Conservation (phyloP, 73 alveolate species). For the Paraurostyla sp. region DNA sequence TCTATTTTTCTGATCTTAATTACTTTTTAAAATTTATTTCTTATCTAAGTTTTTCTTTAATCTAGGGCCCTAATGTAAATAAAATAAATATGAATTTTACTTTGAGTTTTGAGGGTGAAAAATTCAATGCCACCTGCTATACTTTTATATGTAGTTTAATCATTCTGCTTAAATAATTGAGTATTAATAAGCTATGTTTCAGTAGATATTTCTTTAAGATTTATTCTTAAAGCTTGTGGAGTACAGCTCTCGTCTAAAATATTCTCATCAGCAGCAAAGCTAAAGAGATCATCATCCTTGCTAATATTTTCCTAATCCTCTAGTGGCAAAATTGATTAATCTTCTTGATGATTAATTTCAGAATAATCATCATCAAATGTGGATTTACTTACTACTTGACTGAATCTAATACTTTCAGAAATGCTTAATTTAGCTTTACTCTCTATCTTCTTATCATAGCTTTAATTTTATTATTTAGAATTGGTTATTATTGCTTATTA, state of each 20-base stretch:
- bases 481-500: too few relatives aligned
- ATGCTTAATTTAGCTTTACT: too few relatives aligned
- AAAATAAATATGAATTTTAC: not conserved
- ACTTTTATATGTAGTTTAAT: too few relatives aligned
- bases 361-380: not conserved
- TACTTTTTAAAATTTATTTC: not conserved
- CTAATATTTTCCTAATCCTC: not conserved
- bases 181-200: too few relatives aligned
- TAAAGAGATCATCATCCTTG: not conserved
- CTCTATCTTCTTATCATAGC: not conserved
- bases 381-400: not conserved
- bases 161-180: too few relatives aligned
- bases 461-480: not conserved
- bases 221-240: too few relatives aligned
- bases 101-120: not conserved
- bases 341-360: not conserved
- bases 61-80: not conserved
- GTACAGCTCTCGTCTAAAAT: too few relatives aligned
- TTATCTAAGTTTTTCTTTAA: not conserved
- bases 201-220: too few relatives aligned
- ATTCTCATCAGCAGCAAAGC: too few relatives aligned
- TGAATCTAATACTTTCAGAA: not conserved
- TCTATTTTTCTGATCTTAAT: not conserved
- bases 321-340: not conserved
- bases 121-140: too few relatives aligned